Percentiles rank a stretch among this genome's conserved stretches.
These are phyloP conservation scores for Penicillium robsamsonii DNA, from an alignment of 495 filamentous ascomycete genomes.

Conservation along the genomic window DNA sequence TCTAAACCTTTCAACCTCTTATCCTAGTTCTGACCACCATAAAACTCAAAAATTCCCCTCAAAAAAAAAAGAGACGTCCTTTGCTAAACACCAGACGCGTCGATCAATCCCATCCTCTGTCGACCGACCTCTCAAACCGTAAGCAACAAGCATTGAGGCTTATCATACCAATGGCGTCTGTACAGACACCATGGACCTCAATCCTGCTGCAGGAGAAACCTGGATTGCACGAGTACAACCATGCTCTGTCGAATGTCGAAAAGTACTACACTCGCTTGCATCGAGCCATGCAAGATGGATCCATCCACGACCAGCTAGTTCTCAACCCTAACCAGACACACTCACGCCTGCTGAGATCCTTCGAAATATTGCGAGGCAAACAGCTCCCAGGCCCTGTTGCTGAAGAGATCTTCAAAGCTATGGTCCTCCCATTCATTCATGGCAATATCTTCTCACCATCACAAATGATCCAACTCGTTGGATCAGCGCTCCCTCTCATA, in stretches of 20 bases:
- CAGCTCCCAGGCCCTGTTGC: conserved; percentile 6
- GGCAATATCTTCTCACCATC: neutral
- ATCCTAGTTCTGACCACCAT: neutral
- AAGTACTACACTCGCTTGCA: conserved; percentile 10
- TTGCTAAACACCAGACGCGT: neutral
- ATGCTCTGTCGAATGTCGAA: conserved; percentile 6
- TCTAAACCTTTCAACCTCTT: neutral
- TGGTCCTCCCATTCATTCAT: conserved; percentile 7
- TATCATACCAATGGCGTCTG: neutral
- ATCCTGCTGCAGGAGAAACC: conserved; percentile 11
- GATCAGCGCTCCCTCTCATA: conserved; percentile 10
- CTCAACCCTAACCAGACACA: conserved; percentile 7
- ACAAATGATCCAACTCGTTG: conserved; percentile 10
- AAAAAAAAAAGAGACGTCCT: neutral
- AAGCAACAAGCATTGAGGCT: neutral
- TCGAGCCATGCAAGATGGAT: conserved; percentile 6
- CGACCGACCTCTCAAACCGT: neutral
- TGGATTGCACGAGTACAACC: conserved; percentile 12
- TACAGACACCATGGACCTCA: conserved; percentile 1
- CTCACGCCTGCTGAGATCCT: conserved; percentile 10
- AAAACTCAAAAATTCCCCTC: neutral
- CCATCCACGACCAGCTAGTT: conserved; percentile 8
- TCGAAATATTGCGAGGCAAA: conserved; percentile 9
- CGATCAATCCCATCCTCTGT: neutral
- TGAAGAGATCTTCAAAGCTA: conserved; percentile 10